Evolutionary conservation across 768 basidiomycete species (phyloP).

Genomic region (Coprinopsis marcescibilis): DNA sequence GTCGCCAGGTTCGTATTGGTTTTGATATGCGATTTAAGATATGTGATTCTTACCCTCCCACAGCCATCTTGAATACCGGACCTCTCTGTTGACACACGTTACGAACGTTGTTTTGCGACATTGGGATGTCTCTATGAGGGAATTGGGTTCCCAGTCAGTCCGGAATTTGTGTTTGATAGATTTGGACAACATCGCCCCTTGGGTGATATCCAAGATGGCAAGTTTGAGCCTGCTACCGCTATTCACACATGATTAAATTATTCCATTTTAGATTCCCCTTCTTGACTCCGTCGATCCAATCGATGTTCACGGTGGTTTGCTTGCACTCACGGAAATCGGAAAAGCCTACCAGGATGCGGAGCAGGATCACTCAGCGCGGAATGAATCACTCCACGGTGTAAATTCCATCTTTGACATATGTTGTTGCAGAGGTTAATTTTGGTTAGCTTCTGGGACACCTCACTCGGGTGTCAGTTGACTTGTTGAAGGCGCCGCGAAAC

Average conservation of each 20-base stretch:
- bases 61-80: slow-evolving; percentile 77
- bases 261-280: slow-evolving; percentile 41
- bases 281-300: slow-evolving; percentile 58
- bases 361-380: slow-evolving; percentile 25
- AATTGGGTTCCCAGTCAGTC: slow-evolving; percentile 71
- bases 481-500: slow-evolving; percentile 60
- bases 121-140: slow-evolving; percentile 83
- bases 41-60: slow-evolving; percentile 3
- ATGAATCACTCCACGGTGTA: slow-evolving; percentile 43
- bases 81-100: slow-evolving; percentile 65
- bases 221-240: slow-evolving; percentile 17
- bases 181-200: slow-evolving; percentile 45
- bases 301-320: slow-evolving; percentile 79
- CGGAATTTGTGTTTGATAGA: slow-evolving; percentile 61
- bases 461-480: slow-evolving; percentile 47
- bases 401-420: slow-evolving; percentile 5
- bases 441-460: slow-evolving; percentile 64
- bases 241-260: slow-evolving; percentile 1
- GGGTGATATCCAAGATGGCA: slow-evolving; percentile 48
- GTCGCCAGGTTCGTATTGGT: slow-evolving; percentile 71
- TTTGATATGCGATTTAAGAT: neutral
- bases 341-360: slow-evolving; percentile 41
- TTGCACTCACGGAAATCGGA: slow-evolving; percentile 69
- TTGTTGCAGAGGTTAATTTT: slow-evolving; percentile 3
- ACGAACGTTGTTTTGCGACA: slow-evolving; percentile 72